Percentiles rank a stretch among this genome's conserved stretches.
Evolutionary conservation across 768 basidiomycete species (phyloP).

Genomic region (Tricholoma bakamatsutake): DNA sequence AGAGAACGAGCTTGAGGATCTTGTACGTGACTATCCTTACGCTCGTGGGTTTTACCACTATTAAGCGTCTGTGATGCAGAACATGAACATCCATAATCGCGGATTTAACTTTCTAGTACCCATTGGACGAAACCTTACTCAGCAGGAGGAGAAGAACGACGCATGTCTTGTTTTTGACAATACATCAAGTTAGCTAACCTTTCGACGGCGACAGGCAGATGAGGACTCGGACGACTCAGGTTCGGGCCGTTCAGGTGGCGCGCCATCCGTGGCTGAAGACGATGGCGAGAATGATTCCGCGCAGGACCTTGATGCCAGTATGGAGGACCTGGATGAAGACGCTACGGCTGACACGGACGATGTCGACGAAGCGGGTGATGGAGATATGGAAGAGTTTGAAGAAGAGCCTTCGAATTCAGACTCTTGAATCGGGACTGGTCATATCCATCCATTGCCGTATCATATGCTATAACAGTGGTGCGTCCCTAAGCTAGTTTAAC

Average conservation of each 20-base stretch:
- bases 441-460: neutral
- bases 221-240: conserved; percentile 45
- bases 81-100: conserved; percentile 52
- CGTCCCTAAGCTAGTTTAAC: neutral
- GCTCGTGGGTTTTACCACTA: neutral
- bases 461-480: neutral
- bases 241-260: conserved; percentile 35
- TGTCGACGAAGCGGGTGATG: conserved; percentile 36
- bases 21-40: conserved; percentile 35
- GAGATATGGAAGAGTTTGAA: conserved; percentile 48
- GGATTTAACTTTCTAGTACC: conserved; percentile 67
- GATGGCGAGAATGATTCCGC: conserved; percentile 45
- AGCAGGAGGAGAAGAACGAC: conserved; percentile 82
- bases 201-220: conserved; percentile 30
- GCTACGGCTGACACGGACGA: conserved; percentile 39
- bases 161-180: conserved; percentile 30
- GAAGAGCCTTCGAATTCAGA: conserved; percentile 35
- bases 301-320: conserved; percentile 56
- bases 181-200: neutral
- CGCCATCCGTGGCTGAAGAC: conserved; percentile 39
- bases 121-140: conserved; percentile 67
- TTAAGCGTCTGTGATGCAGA: conserved; percentile 33
- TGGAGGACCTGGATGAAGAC: conserved; percentile 52
- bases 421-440: neutral
- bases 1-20: conserved; percentile 74